Evolutionary conservation across 768 basidiomycete genomes (phyloP), one percentile per base, ranked within the genome.

Genomic region (Tephrocybe rancida): DNA sequence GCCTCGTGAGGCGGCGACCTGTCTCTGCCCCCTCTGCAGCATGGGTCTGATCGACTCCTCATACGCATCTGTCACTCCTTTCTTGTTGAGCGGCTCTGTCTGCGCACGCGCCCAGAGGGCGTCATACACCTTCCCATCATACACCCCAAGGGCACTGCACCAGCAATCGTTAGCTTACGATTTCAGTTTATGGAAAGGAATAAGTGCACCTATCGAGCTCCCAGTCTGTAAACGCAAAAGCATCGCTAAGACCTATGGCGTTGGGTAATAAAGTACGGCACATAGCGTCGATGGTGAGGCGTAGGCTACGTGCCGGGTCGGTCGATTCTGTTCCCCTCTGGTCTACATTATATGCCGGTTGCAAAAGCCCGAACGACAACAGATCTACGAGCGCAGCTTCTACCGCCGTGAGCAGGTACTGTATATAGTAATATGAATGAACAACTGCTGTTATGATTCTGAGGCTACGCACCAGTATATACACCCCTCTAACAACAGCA

Each of bases 141-240:
- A 75, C 2, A 83, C 80, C 1, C 88, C 88, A 19, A 89, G 68
- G 0, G 85, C 82, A 64, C 86, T 86, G 22, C 4, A 11, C 42
- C 25, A 9, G 39, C 51, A 16, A 47, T 44, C 19, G 24, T 30
- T 24, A 44, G 26, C 14, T 2, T n/a, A 22, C 16, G 5, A 52
- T 34, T 34, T 5, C 16, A 18, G 19, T 14, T 26, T n/a, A 37
- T 44, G 24, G 30, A 48, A 4, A 6, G 18, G 19, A 13, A 26
- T 5, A 37, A 35, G 5, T 44, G 22, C 10, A 83, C 83, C 86
- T 87, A 58, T 89, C 80, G 14, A 91, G 70, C 47, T 88, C 82
- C 85, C 86, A 91, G 60, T 91, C 88, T 0, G 81, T 76, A 59
- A 88, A 88, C 0, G 83, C 85, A 63, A 92, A 90, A 3, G 86